Evolutionary conservation across 345 rosid genomes (phyloP).

Genomic region (Eucalyptus regnans): DNA sequence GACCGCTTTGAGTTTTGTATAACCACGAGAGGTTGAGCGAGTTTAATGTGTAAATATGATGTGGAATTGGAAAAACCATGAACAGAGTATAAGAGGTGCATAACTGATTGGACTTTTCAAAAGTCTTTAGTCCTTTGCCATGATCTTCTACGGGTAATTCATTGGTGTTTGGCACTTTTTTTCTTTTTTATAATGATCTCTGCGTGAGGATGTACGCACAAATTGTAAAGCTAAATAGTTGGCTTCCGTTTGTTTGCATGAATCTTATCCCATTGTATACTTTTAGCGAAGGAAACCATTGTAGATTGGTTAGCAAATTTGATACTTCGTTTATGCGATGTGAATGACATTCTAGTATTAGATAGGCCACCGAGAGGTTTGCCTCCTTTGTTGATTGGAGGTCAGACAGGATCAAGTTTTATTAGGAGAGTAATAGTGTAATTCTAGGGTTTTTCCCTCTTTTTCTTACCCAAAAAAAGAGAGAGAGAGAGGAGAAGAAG

Average conservation of each 20-base stretch:
- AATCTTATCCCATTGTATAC: background rate
- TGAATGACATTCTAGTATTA: background rate
- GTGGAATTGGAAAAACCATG: background rate
- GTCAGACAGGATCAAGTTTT: background rate
- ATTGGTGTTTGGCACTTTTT: background rate
- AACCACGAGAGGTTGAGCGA: background rate
- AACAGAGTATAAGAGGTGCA: background rate
- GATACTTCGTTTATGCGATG: background rate
- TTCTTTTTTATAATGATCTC: background rate
- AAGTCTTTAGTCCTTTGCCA: background rate
- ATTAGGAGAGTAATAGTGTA: background rate
- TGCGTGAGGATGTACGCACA: background rate
- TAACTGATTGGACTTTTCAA: background rate
- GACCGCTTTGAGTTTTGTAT: background rate
- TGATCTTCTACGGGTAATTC: background rate
- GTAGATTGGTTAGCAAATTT: background rate
- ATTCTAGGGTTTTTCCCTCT: background rate
- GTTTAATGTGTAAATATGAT: background rate
- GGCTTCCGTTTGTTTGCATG: background rate
- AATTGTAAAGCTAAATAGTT: background rate
- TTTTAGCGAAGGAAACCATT: background rate
- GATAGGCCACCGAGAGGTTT: background rate
- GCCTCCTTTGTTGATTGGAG: background rate
- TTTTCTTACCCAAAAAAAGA: background rate
- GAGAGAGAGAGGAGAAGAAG: rapidly evolving